Evolutionary conservation across 192 early-diverging fungal species (phyloP).

Genomic region (Coemansia sp.): DNA sequence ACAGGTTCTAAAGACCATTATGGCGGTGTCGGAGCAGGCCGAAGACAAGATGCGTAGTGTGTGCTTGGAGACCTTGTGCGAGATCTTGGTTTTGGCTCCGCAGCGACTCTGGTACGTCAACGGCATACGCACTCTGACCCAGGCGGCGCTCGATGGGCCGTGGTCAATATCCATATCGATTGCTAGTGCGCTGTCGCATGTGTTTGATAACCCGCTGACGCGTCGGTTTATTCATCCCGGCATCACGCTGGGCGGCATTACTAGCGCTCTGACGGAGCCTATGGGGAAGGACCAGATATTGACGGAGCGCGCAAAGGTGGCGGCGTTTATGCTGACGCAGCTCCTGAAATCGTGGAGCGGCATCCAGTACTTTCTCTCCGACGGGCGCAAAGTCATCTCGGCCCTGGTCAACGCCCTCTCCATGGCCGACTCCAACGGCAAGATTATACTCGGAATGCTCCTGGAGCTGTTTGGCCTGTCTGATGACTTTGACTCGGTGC

Average conservation of each 20-base stretch:
- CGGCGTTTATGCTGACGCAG: conserved; percentile 50
- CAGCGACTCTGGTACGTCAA: conserved; percentile 38
- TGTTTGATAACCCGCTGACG: conserved; percentile 37
- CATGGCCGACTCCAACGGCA: conserved; percentile 36
- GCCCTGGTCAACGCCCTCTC: conserved; percentile 39
- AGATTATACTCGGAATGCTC: conserved; percentile 53
- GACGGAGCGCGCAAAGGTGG: conserved; percentile 47
- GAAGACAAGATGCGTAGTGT: conserved; percentile 54
- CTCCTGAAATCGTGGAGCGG: conserved; percentile 56
- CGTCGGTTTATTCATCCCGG: conserved; percentile 35
- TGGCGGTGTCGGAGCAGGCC: conserved; percentile 50
- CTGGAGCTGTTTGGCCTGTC: conserved; percentile 52
- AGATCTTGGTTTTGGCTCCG: conserved; percentile 39
- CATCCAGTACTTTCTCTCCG: conserved; percentile 53
- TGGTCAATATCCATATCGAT: conserved; percentile 49
- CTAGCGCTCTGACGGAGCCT: conserved; percentile 47
- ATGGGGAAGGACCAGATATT: conserved; percentile 34
- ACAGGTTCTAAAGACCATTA: conserved; percentile 38
- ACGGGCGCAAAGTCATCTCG: conserved; percentile 30
- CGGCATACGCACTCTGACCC: conserved; percentile 44
- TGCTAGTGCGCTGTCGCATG: conserved; percentile 32
- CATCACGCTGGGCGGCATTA: conserved; percentile 42
- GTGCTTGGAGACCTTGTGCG: conserved; percentile 51
- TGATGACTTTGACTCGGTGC: conserved; percentile 44
- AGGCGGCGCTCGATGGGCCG: conserved; percentile 50